Conservation (phyloP, 2,329 filamentous ascomycete species). For the Aaosphaeria arxii region DNA sequence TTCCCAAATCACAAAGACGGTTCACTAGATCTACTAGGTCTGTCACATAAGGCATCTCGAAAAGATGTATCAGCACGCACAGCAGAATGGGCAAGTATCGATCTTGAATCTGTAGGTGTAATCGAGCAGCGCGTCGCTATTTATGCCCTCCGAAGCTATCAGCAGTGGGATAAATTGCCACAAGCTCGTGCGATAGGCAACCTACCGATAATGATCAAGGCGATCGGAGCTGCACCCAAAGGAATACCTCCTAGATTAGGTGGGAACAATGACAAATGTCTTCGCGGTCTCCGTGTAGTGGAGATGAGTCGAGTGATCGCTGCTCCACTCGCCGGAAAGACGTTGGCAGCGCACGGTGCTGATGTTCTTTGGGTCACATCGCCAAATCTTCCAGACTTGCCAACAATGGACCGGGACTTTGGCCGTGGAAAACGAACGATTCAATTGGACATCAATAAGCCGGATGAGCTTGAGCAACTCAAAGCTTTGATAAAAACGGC, state of each 20-base stretch:
- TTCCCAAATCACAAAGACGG: slow-evolving; percentile 52
- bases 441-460: slow-evolving; percentile 46
- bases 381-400: slow-evolving; percentile 42
- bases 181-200: slow-evolving; percentile 45
- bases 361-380: slow-evolving; percentile 48
- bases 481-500: slow-evolving; percentile 45
- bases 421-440: slow-evolving; percentile 49
- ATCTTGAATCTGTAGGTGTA: slow-evolving; percentile 53
- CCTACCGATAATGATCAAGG: slow-evolving; percentile 46
- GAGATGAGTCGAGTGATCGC: slow-evolving; percentile 46
- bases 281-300: slow-evolving; percentile 41
- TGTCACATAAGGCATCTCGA: slow-evolving; percentile 31
- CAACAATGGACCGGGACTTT: slow-evolving; percentile 39
- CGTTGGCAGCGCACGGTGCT: slow-evolving; percentile 45
- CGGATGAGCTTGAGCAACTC: slow-evolving; percentile 40
- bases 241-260: background rate
- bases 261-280: slow-evolving; percentile 21
- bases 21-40: slow-evolving; percentile 43
- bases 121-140: background rate
- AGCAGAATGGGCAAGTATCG: slow-evolving; percentile 41
- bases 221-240: slow-evolving; percentile 16
- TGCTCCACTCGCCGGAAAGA: slow-evolving; percentile 42
- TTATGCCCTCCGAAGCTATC: slow-evolving; percentile 46
- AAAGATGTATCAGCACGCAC: slow-evolving; percentile 41
- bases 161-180: slow-evolving; percentile 51